phyloP scores from a whole-genome alignment of 2,329 filamentous ascomycete species.

The Trichoderma sp. region DNA sequence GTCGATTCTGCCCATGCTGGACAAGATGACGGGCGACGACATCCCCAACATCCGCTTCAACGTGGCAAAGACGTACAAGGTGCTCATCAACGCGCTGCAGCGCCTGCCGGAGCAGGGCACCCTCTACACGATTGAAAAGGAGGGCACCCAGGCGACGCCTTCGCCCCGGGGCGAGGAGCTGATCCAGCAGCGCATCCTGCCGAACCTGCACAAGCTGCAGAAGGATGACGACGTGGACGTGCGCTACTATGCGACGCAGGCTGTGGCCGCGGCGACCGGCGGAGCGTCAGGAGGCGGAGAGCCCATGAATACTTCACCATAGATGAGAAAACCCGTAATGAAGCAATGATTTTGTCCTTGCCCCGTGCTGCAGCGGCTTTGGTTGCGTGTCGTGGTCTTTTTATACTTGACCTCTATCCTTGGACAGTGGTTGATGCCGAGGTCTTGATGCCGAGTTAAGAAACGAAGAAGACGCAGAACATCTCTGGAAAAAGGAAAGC shows the following conservation, averaged over 20 bases:
- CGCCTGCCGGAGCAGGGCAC: slow-evolving; percentile 88
- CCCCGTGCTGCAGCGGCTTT: slow-evolving; percentile 8
- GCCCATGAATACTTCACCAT: slow-evolving; percentile 68
- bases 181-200: slow-evolving; percentile 83
- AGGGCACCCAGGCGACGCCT: slow-evolving; percentile 61
- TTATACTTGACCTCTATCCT: neutral
- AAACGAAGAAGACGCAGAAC: no score
- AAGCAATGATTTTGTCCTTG: slow-evolving; percentile 54
- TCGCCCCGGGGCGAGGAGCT: slow-evolving; percentile 75
- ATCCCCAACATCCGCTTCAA: slow-evolving; percentile 99
- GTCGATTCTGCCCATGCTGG: slow-evolving; percentile 93
- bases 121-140: slow-evolving; percentile 81
- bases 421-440: slow-evolving; percentile 20
- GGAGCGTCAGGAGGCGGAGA: slow-evolving; percentile 47
- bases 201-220: slow-evolving; percentile 91
- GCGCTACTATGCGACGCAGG: slow-evolving; percentile 93
- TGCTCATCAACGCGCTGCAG: slow-evolving; percentile 88
- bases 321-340: slow-evolving; percentile 54
- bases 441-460: neutral
- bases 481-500: neutral
- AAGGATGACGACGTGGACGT: slow-evolving; percentile 98
- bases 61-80: slow-evolving; percentile 94
- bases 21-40: slow-evolving; percentile 88
- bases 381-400: slow-evolving; percentile 1
- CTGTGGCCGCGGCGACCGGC: slow-evolving; percentile 63